Base-by-base conservation (phyloP, 2,329 filamentous ascomycete genomes). In the Talaromyces amestolkiae region DNA sequence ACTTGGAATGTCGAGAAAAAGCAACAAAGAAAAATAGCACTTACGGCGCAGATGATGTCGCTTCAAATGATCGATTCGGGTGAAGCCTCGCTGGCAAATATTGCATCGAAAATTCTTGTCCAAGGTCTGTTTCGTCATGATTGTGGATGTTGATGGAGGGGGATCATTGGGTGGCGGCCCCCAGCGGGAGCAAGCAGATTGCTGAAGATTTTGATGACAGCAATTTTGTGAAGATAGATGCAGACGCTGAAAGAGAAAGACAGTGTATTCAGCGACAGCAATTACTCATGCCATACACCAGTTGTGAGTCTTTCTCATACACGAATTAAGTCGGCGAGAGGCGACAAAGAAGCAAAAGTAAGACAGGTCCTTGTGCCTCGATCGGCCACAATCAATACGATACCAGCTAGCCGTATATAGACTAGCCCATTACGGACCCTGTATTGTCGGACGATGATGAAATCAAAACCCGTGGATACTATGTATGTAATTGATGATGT, bases 61-160 rank as follows among this genome's bases (percentile, higher is more conserved):
- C 69, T 81, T 82, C 41, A 82, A 71, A 70, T 82, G 80, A 73
- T 82, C 80, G 70, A 80, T 79, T 65, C 80, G 79, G 27, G 80
- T 81, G 72, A 82, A 82, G 56, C 74, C 75, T 67, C 79, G 77
- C 69, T 78, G 74, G 69, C 80, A 82, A 67, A 80, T 72, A 15
- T 76, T 74, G 68, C 80, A 82, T 67, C 75, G 76, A 69, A 79
- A 79, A 64, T 78, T 77, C 69, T 80, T 80, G 62, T 75, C 77
- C 41, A 74, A 51, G 62, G 69, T 65, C 58, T 74, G 69, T 72
- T 76, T 78, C 76, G 77, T 78, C 56, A 47, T 66, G 60, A 45
- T 33, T 56, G 53, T 37, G n/a, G n/a, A 22, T 37, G 51, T 19
- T 19, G 58, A 54, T 39, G 37, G 27, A 47, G 49, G 45, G 64